These are phyloP conservation scores for Bipolaris victoriae DNA, from an alignment of 2,329 filamentous ascomycete genomes.

Conservation along the genomic window DNA sequence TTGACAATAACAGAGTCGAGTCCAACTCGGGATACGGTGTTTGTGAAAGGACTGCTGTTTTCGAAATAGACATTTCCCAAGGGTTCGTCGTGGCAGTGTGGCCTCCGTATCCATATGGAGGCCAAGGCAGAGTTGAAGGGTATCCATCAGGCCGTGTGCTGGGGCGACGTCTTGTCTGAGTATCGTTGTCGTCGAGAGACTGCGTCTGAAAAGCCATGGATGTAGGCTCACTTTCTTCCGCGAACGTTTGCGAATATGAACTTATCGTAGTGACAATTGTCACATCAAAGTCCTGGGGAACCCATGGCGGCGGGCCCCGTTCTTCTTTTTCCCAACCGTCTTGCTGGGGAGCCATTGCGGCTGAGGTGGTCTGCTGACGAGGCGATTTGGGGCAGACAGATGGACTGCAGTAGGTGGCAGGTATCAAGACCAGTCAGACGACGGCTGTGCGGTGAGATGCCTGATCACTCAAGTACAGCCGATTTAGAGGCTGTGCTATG, in stretches of 20 bases:
- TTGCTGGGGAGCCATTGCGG: slow-evolving; percentile 26
- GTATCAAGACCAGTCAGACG: slow-evolving; percentile 15
- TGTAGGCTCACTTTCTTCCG: background rate
- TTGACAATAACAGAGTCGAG: background rate
- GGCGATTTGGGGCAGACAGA: slow-evolving; percentile 15
- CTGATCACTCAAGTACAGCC: slow-evolving; percentile 20
- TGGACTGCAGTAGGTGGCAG: slow-evolving; percentile 21
- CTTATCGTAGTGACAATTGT: background rate
- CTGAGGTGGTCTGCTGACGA: slow-evolving; percentile 26
- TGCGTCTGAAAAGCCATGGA: background rate
- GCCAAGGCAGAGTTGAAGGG: background rate
- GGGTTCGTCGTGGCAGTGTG: background rate
- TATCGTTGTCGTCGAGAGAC: background rate
- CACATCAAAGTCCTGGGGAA: slow-evolving; percentile 1
- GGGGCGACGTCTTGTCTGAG: slow-evolving; percentile 1
- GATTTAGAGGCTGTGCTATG: slow-evolving; percentile 18
- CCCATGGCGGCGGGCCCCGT: background rate
- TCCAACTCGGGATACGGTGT: slow-evolving; percentile 8
- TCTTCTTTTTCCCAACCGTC: slow-evolving; percentile 11
- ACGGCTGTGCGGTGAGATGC: slow-evolving; percentile 3
- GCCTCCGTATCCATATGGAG: background rate
- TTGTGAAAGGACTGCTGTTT: slow-evolving; percentile 3
- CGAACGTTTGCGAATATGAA: background rate
- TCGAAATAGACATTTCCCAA: slow-evolving; percentile 6
- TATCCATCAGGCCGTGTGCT: background rate